Evolutionary conservation across 371 early-diverging fungal genomes (phyloP), one percentile per base, ranked within the genome.

Genomic region (Saksenaea oblongispora): DNA sequence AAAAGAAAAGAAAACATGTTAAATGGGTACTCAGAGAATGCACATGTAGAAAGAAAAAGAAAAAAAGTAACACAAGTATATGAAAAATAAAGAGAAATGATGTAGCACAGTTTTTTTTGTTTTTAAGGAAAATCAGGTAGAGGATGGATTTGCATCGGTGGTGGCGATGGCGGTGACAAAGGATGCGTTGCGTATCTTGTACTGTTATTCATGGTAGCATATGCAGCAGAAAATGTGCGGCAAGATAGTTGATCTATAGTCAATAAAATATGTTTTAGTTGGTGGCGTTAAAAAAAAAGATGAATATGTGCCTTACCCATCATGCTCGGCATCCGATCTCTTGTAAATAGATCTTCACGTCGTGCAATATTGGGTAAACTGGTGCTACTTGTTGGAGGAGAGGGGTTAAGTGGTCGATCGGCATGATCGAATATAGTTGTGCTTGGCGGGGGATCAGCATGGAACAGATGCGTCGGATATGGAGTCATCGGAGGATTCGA

Each of bases 241-340:
- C 63, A 63, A 47, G 63, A 63, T 35, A 63, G 55, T 63, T 63
- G 63, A 57, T 63, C 63, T 63, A 56, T 7, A n/a, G n/a, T 11
- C 15, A 28, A 2, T 1, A 7, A 26, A 58, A 47, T 17, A 22
- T 0, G n/a, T 44, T 44, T 42, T 44, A 15, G 2, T 28, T 42
- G 10, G 31, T 28, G 17, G 17, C 28, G 47, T 15, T 18, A 3
- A 13, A 35, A 7, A n/a, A 5, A 17, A n/a, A 34, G 54, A 17
- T 27, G 5, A 56, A 22, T 55, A 3, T 13, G 22, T 37, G n/a
- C 34, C 56, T 54, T 61, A 65, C 66, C 66, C 61, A 65, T 61
- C 60, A 65, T 56, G 17, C 66, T 65, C 8, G 66, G 66, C 5
- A 65, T 65, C 55, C 61, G 56, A 18, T 65, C 51, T 44, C 55